Percentiles rank a stretch among this genome's conserved stretches.
These are phyloP conservation scores for Lotus japonicus DNA, from an alignment of 306 rosid species.

Conservation along the genomic window DNA sequence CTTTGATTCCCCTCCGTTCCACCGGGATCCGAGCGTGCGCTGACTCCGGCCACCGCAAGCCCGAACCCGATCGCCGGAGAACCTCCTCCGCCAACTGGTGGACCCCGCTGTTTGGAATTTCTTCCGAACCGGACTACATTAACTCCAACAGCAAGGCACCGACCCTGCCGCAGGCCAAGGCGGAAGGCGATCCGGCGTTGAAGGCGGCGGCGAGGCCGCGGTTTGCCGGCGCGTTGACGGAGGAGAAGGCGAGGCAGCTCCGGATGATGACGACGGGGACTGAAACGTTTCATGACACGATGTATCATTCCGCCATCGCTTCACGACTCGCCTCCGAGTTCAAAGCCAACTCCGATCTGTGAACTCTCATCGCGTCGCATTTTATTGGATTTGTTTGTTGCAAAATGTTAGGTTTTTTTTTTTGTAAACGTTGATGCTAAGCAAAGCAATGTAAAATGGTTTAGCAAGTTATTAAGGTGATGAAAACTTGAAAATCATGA, in stretches of 20 bases:
- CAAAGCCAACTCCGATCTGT: slow-evolving; percentile 40
- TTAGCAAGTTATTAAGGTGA: too few relatives aligned
- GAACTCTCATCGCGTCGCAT: background rate
- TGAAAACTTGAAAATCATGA: too few relatives aligned
- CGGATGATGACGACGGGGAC: slow-evolving; percentile 56
- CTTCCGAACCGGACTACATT: slow-evolving; percentile 83
- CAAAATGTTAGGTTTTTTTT: slow-evolving; percentile 12
- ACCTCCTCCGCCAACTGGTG: slow-evolving; percentile 59
- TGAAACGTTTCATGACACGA: slow-evolving; percentile 68
- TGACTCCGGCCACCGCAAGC: slow-evolving; percentile 19
- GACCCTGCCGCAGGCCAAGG: background rate
- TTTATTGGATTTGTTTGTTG: background rate
- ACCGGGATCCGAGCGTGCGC: slow-evolving; percentile 42
- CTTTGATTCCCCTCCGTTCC: slow-evolving; percentile 28
- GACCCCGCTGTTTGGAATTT: slow-evolving; percentile 75
- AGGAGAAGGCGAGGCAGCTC: slow-evolving; percentile 81
- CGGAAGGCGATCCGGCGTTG: background rate
- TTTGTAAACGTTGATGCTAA: too few relatives aligned
- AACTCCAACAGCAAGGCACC: slow-evolving; percentile 26
- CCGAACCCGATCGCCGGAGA: slow-evolving; percentile 34
- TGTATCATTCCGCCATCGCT: slow-evolving; percentile 97
- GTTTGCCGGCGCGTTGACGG: slow-evolving; percentile 72
- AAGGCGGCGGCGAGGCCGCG: slow-evolving; percentile 32
- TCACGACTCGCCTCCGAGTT: slow-evolving; percentile 82
- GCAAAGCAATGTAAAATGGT: too few relatives aligned